Percentiles rank a stretch among this genome's conserved stretches.
Evolutionary conservation across 345 rosid species (phyloP).

Genomic region (Gossypium anomalum): DNA sequence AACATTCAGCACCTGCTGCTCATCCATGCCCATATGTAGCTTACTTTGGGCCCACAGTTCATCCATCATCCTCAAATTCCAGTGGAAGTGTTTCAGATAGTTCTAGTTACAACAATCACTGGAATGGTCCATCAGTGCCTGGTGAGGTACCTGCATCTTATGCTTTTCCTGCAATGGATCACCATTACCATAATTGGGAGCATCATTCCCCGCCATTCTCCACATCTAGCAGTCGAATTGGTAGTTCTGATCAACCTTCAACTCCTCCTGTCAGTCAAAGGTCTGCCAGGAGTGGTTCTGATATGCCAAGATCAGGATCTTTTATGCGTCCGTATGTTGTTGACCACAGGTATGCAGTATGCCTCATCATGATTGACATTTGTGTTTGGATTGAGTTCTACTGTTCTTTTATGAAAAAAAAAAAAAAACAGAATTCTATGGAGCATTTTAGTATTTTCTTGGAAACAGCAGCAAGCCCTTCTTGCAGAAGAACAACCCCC

Average conservation of each 20-base stretch:
- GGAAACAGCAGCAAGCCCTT: background rate
- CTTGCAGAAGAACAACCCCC: background rate
- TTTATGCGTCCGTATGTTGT: slow-evolving; percentile 67
- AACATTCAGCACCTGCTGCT: slow-evolving; percentile 61
- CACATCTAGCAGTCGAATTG: slow-evolving; percentile 45
- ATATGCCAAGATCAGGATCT: slow-evolving; percentile 65
- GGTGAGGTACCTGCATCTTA: slow-evolving; percentile 69
- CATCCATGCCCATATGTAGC: slow-evolving; percentile 93
- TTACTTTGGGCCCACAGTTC: slow-evolving; percentile 79
- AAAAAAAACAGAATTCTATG: background rate
- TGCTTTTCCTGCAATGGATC: slow-evolving; percentile 69
- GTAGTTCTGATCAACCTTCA: slow-evolving; percentile 56
- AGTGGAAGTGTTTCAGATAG: slow-evolving; percentile 63
- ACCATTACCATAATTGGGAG: slow-evolving; percentile 69
- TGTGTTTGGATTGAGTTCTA: background rate
- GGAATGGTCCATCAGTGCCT: slow-evolving; percentile 73
- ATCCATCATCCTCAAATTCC: slow-evolving; percentile 73
- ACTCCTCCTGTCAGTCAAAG: slow-evolving; percentile 53
- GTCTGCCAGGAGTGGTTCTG: slow-evolving; percentile 54
- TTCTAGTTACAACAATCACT: slow-evolving; percentile 59
- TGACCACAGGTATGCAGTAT: slow-evolving; percentile 88
- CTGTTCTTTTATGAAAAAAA: background rate
- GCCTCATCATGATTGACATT: background rate
- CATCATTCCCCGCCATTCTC: slow-evolving; percentile 69
- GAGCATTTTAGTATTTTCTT: background rate